Evolutionary conservation across 2,329 filamentous ascomycete genomes (phyloP).

Genomic region (Gliomastix tumulicola): DNA sequence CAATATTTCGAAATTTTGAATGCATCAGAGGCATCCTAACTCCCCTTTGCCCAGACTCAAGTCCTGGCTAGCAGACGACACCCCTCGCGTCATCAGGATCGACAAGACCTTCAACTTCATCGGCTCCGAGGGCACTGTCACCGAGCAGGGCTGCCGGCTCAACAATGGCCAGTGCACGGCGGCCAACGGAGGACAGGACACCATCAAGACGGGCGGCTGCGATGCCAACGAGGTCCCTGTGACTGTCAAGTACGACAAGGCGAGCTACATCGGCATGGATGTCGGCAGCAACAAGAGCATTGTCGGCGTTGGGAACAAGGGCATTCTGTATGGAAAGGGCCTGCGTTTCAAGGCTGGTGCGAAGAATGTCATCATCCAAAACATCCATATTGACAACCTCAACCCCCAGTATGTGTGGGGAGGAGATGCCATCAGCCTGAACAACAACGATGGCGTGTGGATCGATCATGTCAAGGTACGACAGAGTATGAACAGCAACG

Average conservation of each 20-base stretch:
- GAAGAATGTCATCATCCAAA: conserved; percentile 55
- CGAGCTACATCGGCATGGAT: conserved; percentile 34
- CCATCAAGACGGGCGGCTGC: conserved; percentile 19
- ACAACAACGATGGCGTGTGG: conserved; percentile 38
- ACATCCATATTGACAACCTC: conserved; percentile 46
- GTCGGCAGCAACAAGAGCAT: conserved; percentile 52
- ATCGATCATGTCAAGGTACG: conserved; percentile 41
- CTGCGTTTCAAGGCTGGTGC: conserved; percentile 38
- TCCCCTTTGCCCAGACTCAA: background rate
- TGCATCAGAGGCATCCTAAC: conserved; percentile 40
- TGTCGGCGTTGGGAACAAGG: conserved; percentile 39
- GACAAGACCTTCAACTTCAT: conserved; percentile 50
- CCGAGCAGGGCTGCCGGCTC: conserved; percentile 38
- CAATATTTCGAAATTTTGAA: conserved; percentile 5
- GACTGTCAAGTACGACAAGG: conserved; percentile 7
- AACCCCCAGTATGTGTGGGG: conserved; percentile 56
- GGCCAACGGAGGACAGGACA: conserved; percentile 35
- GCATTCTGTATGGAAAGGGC: conserved; percentile 52
- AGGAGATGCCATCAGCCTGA: conserved; percentile 48
- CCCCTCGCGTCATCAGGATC: conserved; percentile 50
- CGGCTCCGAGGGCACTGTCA: conserved; percentile 44
- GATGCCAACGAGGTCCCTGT: conserved; percentile 2
- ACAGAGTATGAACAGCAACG: background rate
- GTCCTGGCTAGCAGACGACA: conserved; percentile 38
- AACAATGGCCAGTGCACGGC: conserved; percentile 15